Percentiles rank a stretch among this genome's conserved stretches.
Conservation (phyloP, 176 grass and related monocot genomes). For the Saccharum spontaneum region DNA sequence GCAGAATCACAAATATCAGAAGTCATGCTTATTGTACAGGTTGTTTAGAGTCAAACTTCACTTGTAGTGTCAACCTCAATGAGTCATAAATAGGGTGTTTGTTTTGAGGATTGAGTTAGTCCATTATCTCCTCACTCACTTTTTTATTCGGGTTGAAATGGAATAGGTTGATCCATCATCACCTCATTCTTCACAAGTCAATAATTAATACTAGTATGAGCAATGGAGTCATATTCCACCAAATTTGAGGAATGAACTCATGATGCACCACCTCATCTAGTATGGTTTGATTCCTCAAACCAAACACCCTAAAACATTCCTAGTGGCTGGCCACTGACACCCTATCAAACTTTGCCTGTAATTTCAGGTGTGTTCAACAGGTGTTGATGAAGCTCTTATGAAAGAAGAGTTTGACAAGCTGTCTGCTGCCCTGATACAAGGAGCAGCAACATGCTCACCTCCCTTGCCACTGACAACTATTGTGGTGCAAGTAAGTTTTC, state of each 20-base stretch:
- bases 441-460: conserved; percentile 55
- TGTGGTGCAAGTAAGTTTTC: conserved; percentile 76
- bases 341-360: conserved; percentile 9
- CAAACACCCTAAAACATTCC: neutral
- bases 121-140: neutral
- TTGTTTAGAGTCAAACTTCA: conserved; percentile 34
- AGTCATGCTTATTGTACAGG: conserved; percentile 98
- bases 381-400: conserved; percentile 73
- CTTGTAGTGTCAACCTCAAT: neutral
- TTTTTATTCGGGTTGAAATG: neutral
- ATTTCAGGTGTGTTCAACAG: conserved; percentile 78
- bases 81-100: neutral
- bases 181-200: neutral
- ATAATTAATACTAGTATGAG: neutral
- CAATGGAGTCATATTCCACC: too few species aligned
- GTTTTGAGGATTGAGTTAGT: neutral
- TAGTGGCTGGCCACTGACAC: neutral
- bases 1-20: conserved; percentile 59
- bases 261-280: neutral
- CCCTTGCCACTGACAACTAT: conserved; percentile 84
- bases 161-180: neutral
- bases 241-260: neutral
- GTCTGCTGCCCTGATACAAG: conserved; percentile 44
- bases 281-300: neutral
- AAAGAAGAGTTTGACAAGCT: conserved; percentile 91